These are phyloP conservation scores for Paramecium bursaria DNA, from an alignment of 73 alveolate genomes.

Conservation along the genomic window DNA sequence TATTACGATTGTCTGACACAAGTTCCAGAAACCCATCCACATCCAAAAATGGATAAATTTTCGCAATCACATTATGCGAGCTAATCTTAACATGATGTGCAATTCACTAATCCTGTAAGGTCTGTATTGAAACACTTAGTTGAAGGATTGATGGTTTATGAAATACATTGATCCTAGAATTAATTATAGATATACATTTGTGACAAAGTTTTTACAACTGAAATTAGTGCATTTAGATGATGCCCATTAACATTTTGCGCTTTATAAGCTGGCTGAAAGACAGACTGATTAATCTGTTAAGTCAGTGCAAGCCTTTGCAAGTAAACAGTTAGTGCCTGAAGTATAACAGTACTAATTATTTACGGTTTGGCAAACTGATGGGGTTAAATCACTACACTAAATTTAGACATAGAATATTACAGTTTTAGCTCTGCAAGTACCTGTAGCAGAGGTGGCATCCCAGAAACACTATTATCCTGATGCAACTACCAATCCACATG, in stretches of 20 bases:
- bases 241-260: constrained; percentile 38
- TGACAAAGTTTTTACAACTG: not conserved
- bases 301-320: not conserved
- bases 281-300: not conserved
- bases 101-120: not conserved
- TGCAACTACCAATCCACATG: not conserved
- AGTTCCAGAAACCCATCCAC: not conserved
- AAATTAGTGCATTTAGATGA: not conserved
- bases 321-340: not conserved
- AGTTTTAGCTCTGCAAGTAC: too few species aligned
- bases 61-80: constrained; percentile 7
- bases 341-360: not conserved
- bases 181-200: too few species aligned
- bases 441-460: constrained; percentile 1
- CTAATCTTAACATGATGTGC: not conserved
- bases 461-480: constrained; percentile 7
- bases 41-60: not conserved
- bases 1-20: not conserved
- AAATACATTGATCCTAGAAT: not conserved
- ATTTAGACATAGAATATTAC: too few species aligned
- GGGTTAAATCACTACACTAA: constrained; percentile 1
- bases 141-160: not conserved
- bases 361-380: not conserved
- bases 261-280: not conserved
- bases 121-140: constrained; percentile 19